These are phyloP conservation scores for Jamesozyma rosinii DNA, from an alignment of 805 yeast species.

Conservation along the genomic window DNA sequence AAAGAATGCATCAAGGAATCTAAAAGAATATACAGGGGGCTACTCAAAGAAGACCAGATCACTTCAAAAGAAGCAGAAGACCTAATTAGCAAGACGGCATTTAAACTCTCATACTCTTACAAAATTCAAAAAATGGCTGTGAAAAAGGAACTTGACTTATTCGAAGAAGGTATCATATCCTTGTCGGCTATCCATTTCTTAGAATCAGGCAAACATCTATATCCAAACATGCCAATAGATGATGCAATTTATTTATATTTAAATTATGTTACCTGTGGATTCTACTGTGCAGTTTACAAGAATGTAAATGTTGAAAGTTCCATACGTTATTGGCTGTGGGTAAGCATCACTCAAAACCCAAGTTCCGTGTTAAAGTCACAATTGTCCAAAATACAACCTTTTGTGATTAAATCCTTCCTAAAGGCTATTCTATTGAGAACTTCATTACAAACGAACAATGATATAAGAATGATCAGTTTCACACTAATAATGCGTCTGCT, in stretches of 20 bases:
- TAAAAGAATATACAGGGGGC: conserved; percentile 33
- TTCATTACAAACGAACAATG: conserved; percentile 31
- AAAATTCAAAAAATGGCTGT: conserved; percentile 25
- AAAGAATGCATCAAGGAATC: conserved; percentile 32
- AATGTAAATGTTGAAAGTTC: conserved; percentile 24
- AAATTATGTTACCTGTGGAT: conserved; percentile 35
- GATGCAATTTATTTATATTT: conserved; percentile 36
- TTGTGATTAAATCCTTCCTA: conserved; percentile 32
- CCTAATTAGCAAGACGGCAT: conserved; percentile 30
- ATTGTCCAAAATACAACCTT: conserved; percentile 24
- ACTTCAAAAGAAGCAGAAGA: conserved; percentile 26
- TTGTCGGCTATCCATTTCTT: conserved; percentile 19
- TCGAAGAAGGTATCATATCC: conserved; percentile 30
- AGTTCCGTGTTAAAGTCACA: conserved; percentile 12
- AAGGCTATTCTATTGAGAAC: conserved; percentile 35
- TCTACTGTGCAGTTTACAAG: conserved; percentile 19
- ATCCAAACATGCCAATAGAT: conserved; percentile 12
- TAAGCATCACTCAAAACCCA: conserved; percentile 21
- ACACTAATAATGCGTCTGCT: conserved; percentile 59
- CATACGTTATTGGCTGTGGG: conserved; percentile 33
- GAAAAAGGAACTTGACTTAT: conserved; percentile 24
- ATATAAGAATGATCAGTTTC: conserved; percentile 38
- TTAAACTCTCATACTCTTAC: conserved; percentile 32
- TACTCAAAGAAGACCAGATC: conserved; percentile 25
- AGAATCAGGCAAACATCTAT: conserved; percentile 14